Conservation (phyloP, 306 rosid genomes). For the Begonia fuchsioides region DNA sequence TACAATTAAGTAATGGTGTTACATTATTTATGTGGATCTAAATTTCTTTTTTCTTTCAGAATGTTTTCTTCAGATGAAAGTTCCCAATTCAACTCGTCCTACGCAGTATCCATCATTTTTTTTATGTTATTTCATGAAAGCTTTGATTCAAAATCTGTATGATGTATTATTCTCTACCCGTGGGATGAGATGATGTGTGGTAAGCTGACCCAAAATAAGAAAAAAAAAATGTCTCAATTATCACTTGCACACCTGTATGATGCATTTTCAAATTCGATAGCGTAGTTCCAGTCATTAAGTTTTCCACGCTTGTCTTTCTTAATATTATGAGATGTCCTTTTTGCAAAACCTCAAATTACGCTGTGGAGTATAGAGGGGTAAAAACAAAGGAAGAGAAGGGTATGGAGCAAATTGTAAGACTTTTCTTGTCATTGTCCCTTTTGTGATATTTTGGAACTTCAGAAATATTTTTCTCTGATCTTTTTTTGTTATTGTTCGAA, state of each 20-base stretch:
- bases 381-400: conserved; percentile 96
- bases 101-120: conserved; percentile 75
- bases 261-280: no score
- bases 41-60: conserved; percentile 25
- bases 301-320: conserved; percentile 30
- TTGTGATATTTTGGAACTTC: no score
- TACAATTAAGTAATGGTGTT: no score
- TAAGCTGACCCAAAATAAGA: no score
- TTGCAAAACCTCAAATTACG: conserved; percentile 85
- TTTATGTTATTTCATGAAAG: background rate
- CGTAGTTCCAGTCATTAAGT: no score
- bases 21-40: no score
- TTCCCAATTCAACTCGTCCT: conserved; percentile 95
- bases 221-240: background rate
- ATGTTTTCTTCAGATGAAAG: conserved; percentile 99
- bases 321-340: conserved; percentile 77
- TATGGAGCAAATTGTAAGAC: conserved; percentile 76
- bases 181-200: no score
- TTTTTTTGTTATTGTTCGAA: conserved; percentile 3
- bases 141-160: no score
- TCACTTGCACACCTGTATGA: conserved; percentile 1
- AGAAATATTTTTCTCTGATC: no score
- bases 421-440: no score
- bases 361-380: conserved; percentile 90
- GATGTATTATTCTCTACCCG: no score